phyloP scores from a whole-genome alignment of 2,329 filamentous ascomycete genomes.

The Cladophialophora chaetospira region DNA sequence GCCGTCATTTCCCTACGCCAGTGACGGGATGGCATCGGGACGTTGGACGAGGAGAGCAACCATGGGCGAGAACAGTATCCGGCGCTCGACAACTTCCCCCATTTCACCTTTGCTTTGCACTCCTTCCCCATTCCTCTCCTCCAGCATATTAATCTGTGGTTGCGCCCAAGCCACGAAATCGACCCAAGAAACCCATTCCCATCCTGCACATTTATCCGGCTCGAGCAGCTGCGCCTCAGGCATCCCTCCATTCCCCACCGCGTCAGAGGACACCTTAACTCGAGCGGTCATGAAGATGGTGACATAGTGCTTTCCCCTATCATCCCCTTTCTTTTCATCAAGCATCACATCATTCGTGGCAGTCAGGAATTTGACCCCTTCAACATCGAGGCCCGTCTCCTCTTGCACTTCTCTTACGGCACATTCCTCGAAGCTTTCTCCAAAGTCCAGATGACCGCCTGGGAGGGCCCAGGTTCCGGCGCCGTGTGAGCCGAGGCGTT shows the following conservation, averaged over 20 bases:
- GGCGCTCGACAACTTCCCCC: background rate
- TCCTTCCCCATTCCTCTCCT: constrained; percentile 13
- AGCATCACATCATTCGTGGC: constrained; percentile 69
- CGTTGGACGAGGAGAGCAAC: constrained; percentile 49
- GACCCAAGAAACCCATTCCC: constrained; percentile 57
- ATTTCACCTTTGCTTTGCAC: too few species aligned
- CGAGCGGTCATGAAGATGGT: constrained; percentile 67
- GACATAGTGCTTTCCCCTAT: constrained; percentile 67
- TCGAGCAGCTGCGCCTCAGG: constrained; percentile 51
- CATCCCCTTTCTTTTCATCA: background rate
- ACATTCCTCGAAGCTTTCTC: constrained; percentile 64
- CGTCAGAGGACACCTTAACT: too few species aligned
- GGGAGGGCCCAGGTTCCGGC: constrained; percentile 67
- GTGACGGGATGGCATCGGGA: constrained; percentile 37
- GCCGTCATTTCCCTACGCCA: too few species aligned
- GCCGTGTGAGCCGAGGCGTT: constrained; percentile 51
- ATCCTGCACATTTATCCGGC: constrained; percentile 57
- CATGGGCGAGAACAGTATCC: constrained; percentile 51
- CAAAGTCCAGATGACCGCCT: constrained; percentile 73
- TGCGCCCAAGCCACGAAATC: constrained; percentile 45
- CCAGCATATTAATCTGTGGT: constrained; percentile 11
- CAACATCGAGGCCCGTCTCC: constrained; percentile 67
- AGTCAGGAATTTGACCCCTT: constrained; percentile 55
- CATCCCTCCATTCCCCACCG: too few species aligned
- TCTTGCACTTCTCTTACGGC: constrained; percentile 69